Conservation (phyloP, 371 early-diverging fungal genomes). For the Syncephalis plumigaleata region DNA sequence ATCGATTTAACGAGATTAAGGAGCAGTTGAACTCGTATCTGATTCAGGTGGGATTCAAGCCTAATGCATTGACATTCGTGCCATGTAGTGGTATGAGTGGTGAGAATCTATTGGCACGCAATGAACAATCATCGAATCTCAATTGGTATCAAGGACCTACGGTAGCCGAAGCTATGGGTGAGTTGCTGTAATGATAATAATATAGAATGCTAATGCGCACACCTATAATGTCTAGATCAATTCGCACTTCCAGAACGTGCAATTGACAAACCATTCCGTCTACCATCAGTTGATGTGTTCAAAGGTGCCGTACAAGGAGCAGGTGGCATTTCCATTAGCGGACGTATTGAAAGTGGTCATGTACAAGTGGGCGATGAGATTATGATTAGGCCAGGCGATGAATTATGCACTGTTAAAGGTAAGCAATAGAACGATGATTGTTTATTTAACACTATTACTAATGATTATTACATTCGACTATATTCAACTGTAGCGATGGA, state of each 20-base stretch:
- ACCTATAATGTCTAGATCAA: constrained; percentile 70
- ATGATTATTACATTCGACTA: too few species aligned
- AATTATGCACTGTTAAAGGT: constrained; percentile 60
- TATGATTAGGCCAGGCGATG: constrained; percentile 64
- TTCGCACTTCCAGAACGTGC: constrained; percentile 85
- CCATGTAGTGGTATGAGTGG: constrained; percentile 96
- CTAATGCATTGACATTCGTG: constrained; percentile 79
- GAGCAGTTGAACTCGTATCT: constrained; percentile 85
- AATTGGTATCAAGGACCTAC: constrained; percentile 81
- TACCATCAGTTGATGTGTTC: constrained; percentile 93
- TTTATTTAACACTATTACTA: too few species aligned
- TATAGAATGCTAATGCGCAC: constrained; percentile 78
- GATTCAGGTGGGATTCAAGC: constrained; percentile 90
- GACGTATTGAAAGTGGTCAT: constrained; percentile 70
- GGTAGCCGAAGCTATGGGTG: constrained; percentile 24
- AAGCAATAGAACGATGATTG: too few species aligned
- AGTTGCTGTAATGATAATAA: constrained; percentile 62
- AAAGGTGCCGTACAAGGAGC: constrained; percentile 91
- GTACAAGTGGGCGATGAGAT: constrained; percentile 75
- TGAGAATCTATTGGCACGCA: constrained; percentile 73
- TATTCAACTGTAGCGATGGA: constrained; percentile 58
- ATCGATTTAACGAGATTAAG: constrained; percentile 85
- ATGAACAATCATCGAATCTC: constrained; percentile 51
- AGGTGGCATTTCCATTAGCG: constrained; percentile 59
- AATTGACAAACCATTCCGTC: constrained; percentile 90